Conservation (phyloP, 2,329 filamentous ascomycete species). For the Cylindrodendrum hubeiense region DNA sequence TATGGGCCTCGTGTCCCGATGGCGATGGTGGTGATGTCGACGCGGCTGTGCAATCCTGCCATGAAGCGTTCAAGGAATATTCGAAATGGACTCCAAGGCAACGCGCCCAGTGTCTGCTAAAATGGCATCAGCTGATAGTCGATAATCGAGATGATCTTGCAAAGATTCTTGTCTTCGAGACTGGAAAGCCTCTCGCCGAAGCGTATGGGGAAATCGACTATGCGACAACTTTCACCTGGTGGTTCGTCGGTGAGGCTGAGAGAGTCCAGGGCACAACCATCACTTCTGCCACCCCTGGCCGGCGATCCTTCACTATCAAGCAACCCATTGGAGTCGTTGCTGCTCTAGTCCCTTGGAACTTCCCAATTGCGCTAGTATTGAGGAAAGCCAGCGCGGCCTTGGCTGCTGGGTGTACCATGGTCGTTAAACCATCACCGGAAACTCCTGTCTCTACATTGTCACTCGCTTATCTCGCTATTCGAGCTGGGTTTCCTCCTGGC, state of each 20-base stretch:
- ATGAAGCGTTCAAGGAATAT: conserved; percentile 53
- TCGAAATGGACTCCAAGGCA: conserved; percentile 50
- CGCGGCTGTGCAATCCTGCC: conserved; percentile 50
- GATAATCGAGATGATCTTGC: conserved; percentile 54
- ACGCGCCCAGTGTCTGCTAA: conserved; percentile 50
- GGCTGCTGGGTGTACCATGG: conserved; percentile 82
- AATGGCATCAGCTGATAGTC: conserved; percentile 53
- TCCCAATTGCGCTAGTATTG: conserved; percentile 65
- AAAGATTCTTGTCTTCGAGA: conserved; percentile 59
- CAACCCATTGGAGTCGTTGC: conserved; percentile 52
- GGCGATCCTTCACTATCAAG: conserved; percentile 79
- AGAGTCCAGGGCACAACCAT: conserved; percentile 68
- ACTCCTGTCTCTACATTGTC: conserved; percentile 80
- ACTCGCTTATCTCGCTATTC: conserved; percentile 74
- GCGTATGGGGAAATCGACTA: conserved; percentile 68
- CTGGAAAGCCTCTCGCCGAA: conserved; percentile 68
- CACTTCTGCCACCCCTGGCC: conserved; percentile 69
- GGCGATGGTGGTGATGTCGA: conserved; percentile 56
- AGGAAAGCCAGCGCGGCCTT: conserved; percentile 66
- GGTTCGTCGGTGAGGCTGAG: conserved; percentile 65
- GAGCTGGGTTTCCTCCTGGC: conserved; percentile 81
- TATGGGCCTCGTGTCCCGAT: conserved; percentile 65
- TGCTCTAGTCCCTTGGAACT: conserved; percentile 66
- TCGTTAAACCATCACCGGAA: conserved; percentile 79
- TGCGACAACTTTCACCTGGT: conserved; percentile 65